These are phyloP conservation scores for Calvatia gigantea DNA, from an alignment of 768 basidiomycete genomes.

Conservation along the genomic window DNA sequence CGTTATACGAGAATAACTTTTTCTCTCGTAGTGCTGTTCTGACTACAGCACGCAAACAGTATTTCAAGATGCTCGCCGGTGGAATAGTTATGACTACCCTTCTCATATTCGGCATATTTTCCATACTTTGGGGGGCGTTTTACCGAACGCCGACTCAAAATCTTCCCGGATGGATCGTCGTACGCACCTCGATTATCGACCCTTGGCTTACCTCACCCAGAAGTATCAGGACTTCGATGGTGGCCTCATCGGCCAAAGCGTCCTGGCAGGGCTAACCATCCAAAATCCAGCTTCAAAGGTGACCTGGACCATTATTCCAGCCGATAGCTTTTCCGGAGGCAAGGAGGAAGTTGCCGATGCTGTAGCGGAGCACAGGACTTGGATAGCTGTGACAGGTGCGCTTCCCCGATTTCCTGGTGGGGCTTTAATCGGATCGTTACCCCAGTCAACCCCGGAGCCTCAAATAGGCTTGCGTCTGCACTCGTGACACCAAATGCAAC, in stretches of 20 bases:
- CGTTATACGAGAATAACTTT: neutral
- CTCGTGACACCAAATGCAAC: slow-evolving; percentile 35
- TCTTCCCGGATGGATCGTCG: slow-evolving; percentile 56
- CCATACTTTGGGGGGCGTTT: slow-evolving; percentile 57
- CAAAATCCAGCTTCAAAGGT: slow-evolving; percentile 28
- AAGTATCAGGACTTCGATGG: slow-evolving; percentile 57
- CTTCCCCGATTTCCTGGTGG: slow-evolving; percentile 7
- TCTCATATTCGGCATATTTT: slow-evolving; percentile 44
- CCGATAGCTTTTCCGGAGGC: slow-evolving; percentile 44
- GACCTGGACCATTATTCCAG: slow-evolving; percentile 41
- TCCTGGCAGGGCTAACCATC: slow-evolving; percentile 29
- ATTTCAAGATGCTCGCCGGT: slow-evolving; percentile 40
- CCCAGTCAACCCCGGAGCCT: slow-evolving; percentile 41
- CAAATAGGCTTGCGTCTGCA: slow-evolving; percentile 30
- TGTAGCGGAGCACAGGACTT: slow-evolving; percentile 47
- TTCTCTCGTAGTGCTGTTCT: neutral
- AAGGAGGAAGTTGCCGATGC: slow-evolving; percentile 36
- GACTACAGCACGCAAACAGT: slow-evolving; percentile 31
- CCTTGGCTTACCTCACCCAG: neutral
- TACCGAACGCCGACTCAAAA: slow-evolving; percentile 41
- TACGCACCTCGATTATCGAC: slow-evolving; percentile 24
- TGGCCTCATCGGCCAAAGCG: slow-evolving; percentile 42
- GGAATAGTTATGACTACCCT: slow-evolving; percentile 35
- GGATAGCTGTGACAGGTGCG: slow-evolving; percentile 55
- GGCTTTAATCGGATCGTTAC: neutral